Conservation (phyloP, 306 rosid species). For the Vigna radiata region DNA sequence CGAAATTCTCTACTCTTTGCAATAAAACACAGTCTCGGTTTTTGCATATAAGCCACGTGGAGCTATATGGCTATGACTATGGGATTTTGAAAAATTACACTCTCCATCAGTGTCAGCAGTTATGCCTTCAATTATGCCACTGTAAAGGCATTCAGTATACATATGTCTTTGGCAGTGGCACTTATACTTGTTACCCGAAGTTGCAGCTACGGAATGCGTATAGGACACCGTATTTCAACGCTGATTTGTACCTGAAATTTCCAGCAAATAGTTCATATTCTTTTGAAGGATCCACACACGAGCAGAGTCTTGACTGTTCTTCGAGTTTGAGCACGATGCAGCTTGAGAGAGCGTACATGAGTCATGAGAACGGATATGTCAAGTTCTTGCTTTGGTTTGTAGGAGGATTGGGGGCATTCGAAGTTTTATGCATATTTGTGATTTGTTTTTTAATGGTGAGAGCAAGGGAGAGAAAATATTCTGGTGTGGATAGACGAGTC, state of each 20-base stretch:
- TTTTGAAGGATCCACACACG: conserved; percentile 1
- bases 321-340: not conserved
- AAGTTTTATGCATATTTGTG: conserved; percentile 47
- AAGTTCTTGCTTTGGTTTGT: conserved; percentile 54
- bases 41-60: conserved; percentile 36
- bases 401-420: conserved; percentile 58
- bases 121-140: conserved; percentile 48
- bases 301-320: conserved; percentile 36
- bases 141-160: conserved; percentile 56
- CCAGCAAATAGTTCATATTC: conserved; percentile 39
- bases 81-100: conserved; percentile 48
- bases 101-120: conserved; percentile 40
- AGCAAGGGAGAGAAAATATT: not conserved
- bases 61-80: conserved; percentile 58
- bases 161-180: not conserved
- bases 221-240: conserved; percentile 43
- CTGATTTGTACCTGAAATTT: conserved; percentile 53
- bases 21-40: conserved; percentile 37
- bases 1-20: conserved; percentile 46
- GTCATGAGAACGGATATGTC: conserved; percentile 15
- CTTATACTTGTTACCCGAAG: conserved; percentile 55
- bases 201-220: conserved; percentile 53
- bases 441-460: conserved; percentile 45
- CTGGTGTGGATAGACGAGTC: conserved; percentile 28
- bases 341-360: conserved; percentile 38